Evolutionary conservation across 2,329 filamentous ascomycete genomes (phyloP), one percentile per base, ranked within the genome.

Genomic region (Colletotrichum tabaci): DNA sequence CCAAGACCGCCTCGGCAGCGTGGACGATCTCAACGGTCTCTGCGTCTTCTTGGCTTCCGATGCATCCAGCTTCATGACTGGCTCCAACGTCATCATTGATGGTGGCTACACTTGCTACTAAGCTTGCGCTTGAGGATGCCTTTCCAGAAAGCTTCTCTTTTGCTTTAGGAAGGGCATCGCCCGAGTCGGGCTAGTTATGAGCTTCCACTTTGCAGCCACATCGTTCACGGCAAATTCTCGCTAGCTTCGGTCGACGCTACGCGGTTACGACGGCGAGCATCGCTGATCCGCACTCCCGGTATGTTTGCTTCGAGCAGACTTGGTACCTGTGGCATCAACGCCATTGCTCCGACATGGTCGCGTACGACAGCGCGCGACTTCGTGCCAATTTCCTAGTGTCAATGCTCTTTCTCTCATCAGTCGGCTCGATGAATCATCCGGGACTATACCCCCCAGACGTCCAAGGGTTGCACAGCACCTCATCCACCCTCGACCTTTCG

Each of bases 11-110:
- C 87, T 95, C 18, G 93, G 93, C 66, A 86, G 86, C 56, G 91
- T 94, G 50, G 91, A 94, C 75, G 93, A 95, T 81, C 87, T 95
- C 74, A 95, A 95, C 83, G 92, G 92, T 69, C 87, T 94, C 49
- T 93, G 91, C 74, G 90, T 95, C 75, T 94, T 93, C 86, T 87
- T 95, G 38, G 92, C 92, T 30, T 92, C 90, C 8, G 92, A 94
- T 78, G 88, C 92, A 10, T 92, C 89, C 50, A 84, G 85, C 76
- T 95, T 93, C 85, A 93, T 95, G 92, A 95, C 93, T 46, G 93
- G 93, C 63, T 87, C 88, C 79, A 93, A 94, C 84, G 87, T 91
- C 81, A 83, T 91, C 79, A 92, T 93, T 73, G 92, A 94, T 77
- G 91, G 91, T 77, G 91, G 91, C 60, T 92, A 92, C 85, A 90